Evolutionary conservation across 2,329 filamentous ascomycete species (phyloP).

Genomic region (Fusarium floridanum): DNA sequence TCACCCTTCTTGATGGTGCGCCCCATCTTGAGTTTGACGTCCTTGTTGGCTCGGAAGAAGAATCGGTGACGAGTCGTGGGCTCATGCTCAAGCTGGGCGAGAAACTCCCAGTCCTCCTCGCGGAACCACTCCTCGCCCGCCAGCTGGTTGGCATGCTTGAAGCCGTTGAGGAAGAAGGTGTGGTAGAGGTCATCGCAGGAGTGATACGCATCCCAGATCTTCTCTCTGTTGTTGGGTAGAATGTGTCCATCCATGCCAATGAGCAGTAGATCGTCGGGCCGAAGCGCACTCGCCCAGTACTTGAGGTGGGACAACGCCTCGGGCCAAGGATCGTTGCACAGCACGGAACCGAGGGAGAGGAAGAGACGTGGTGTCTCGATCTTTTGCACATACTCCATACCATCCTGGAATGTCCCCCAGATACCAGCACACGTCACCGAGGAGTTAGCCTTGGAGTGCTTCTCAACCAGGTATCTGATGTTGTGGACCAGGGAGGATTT

Average conservation of each 20-base stretch:
- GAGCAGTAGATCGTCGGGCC: slow-evolving; percentile 52
- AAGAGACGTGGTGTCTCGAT: slow-evolving; percentile 53
- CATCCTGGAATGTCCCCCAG: slow-evolving; percentile 57
- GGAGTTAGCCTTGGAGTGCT: slow-evolving; percentile 44
- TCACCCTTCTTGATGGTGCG: slow-evolving; percentile 49
- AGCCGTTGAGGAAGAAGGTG: slow-evolving; percentile 56
- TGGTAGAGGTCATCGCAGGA: slow-evolving; percentile 52
- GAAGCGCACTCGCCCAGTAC: slow-evolving; percentile 53
- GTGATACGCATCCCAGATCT: slow-evolving; percentile 58
- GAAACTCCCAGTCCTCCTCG: slow-evolving; percentile 55
- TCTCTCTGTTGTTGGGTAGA: slow-evolving; percentile 48
- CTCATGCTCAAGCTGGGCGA: slow-evolving; percentile 52
- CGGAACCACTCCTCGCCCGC: slow-evolving; percentile 52
- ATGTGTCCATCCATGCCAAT: slow-evolving; percentile 59
- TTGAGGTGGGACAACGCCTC: slow-evolving; percentile 52
- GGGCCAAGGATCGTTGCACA: slow-evolving; percentile 57
- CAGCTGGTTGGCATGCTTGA: slow-evolving; percentile 54
- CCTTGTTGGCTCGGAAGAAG: slow-evolving; percentile 53
- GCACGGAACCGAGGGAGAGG: slow-evolving; percentile 57
- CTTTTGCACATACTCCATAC: slow-evolving; percentile 48
- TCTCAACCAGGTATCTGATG: slow-evolving; percentile 48
- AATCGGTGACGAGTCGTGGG: slow-evolving; percentile 57
- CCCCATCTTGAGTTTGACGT: slow-evolving; percentile 47
- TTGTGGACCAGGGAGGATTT: slow-evolving; percentile 52
- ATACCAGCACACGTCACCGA: slow-evolving; percentile 54